These are phyloP conservation scores for Fusarium coffeatum DNA, from an alignment of 2,329 filamentous ascomycete species.

Conservation along the genomic window DNA sequence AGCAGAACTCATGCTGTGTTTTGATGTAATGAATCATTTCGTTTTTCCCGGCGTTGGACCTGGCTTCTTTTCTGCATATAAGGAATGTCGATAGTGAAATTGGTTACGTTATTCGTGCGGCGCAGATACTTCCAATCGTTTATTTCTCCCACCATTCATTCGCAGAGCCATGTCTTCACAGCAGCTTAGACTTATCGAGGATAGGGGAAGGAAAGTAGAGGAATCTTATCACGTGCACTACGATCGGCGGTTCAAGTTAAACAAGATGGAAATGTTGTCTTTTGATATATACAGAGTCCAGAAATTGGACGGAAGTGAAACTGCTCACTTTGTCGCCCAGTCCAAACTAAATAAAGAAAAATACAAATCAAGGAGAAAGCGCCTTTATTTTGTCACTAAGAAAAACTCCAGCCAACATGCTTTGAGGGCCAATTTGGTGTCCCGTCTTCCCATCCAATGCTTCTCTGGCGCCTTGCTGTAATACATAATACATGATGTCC, in stretches of 20 bases:
- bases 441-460: slow-evolving; percentile 24
- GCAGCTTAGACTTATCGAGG: slow-evolving; percentile 32
- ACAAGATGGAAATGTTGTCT: slow-evolving; percentile 27
- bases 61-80: slow-evolving; percentile 48
- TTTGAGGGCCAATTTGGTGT: slow-evolving; percentile 18
- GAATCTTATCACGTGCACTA: slow-evolving; percentile 18
- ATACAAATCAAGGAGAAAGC: slow-evolving; percentile 6
- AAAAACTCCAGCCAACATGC: slow-evolving; percentile 38
- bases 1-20: slow-evolving; percentile 81
- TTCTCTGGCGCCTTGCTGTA: slow-evolving; percentile 42
- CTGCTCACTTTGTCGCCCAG: slow-evolving; percentile 12
- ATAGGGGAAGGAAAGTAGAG: background rate
- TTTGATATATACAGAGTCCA: slow-evolving; percentile 22
- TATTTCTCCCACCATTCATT: slow-evolving; percentile 41
- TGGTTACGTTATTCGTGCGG: slow-evolving; percentile 51
- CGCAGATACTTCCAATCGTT: slow-evolving; percentile 46
- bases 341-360: slow-evolving; percentile 3
- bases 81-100: slow-evolving; percentile 47
- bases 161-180: slow-evolving; percentile 37
- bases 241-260: slow-evolving; percentile 5
- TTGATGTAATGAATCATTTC: slow-evolving; percentile 66
- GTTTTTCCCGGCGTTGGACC: slow-evolving; percentile 50
- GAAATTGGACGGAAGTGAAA: slow-evolving; percentile 29
- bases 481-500: slow-evolving; percentile 37
- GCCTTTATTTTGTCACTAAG: slow-evolving; percentile 18